Evolutionary conservation across 768 basidiomycete species (phyloP).

Genomic region (Hirschioporus abietinus): DNA sequence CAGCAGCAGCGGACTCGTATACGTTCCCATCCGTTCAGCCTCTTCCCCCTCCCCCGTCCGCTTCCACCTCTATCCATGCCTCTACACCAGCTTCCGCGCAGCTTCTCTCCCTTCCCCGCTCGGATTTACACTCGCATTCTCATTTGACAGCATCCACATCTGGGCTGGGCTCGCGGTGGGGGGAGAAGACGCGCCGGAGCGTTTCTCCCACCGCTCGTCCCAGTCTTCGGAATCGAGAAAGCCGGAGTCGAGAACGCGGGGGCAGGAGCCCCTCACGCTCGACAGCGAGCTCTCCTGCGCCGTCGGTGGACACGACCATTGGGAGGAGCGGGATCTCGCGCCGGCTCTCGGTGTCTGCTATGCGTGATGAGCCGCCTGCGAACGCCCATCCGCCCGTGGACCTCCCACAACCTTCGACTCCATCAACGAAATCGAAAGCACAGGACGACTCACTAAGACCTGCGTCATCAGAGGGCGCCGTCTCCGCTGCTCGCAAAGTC

Average conservation of each 20-base stretch:
- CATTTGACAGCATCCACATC: neutral
- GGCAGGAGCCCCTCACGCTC: conserved; percentile 3
- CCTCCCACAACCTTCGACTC: neutral
- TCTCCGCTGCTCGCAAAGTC: neutral
- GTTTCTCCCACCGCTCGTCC: conserved; percentile 30
- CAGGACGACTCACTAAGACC: neutral
- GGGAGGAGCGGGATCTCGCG: neutral
- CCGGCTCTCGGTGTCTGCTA: conserved; percentile 7
- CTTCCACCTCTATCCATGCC: neutral
- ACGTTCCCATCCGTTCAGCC: neutral
- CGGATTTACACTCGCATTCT: neutral
- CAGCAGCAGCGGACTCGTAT: neutral
- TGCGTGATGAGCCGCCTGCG: conserved; percentile 6
- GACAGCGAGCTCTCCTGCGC: neutral
- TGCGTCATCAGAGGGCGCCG: neutral
- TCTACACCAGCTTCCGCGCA: too few relatives aligned
- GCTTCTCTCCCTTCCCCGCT: too few relatives aligned
- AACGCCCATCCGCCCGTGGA: neutral
- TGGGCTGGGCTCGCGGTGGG: conserved; percentile 4
- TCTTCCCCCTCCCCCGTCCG: neutral
- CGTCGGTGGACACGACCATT: neutral
- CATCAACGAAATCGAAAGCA: neutral
- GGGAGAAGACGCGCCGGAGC: conserved; percentile 14
- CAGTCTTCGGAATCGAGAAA: conserved; percentile 36
- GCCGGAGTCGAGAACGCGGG: neutral